phyloP scores from a whole-genome alignment of 306 rosid genomes.

The Fragaria nilgerrensis region DNA sequence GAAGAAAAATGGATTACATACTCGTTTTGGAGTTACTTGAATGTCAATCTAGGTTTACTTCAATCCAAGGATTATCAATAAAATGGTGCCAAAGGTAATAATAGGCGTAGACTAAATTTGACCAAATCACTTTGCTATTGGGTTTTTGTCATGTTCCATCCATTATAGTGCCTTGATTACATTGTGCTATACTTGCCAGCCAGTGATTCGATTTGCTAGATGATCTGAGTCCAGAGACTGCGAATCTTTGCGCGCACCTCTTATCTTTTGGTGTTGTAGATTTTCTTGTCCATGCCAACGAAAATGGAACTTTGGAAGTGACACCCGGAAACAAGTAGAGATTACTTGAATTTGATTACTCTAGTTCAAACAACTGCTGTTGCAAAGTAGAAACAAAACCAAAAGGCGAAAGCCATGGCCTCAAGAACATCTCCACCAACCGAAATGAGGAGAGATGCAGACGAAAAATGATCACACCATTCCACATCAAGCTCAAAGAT shows the following conservation, averaged over 20 bases:
- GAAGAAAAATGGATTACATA: not conserved
- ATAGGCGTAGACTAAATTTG: too few species aligned
- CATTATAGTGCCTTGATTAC: slow-evolving; percentile 19
- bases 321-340: not conserved
- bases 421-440: too few species aligned
- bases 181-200: not conserved
- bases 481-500: too few species aligned
- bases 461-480: too few species aligned
- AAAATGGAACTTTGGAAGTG: not conserved
- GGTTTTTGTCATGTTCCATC: not conserved
- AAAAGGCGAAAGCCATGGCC: too few species aligned
- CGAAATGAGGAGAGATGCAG: too few species aligned
- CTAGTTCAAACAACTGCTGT: too few species aligned
- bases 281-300: slow-evolving; percentile 5
- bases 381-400: too few species aligned
- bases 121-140: too few species aligned
- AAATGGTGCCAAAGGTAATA: not conserved
- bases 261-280: not conserved
- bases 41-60: not conserved
- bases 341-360: too few species aligned
- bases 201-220: slow-evolving; percentile 24
- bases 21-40: not conserved
- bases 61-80: not conserved
- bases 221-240: slow-evolving; percentile 12
- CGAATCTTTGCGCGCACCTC: not conserved